phyloP scores from a whole-genome alignment of 208 protist species.

The Trypanosoma congolense region DNA sequence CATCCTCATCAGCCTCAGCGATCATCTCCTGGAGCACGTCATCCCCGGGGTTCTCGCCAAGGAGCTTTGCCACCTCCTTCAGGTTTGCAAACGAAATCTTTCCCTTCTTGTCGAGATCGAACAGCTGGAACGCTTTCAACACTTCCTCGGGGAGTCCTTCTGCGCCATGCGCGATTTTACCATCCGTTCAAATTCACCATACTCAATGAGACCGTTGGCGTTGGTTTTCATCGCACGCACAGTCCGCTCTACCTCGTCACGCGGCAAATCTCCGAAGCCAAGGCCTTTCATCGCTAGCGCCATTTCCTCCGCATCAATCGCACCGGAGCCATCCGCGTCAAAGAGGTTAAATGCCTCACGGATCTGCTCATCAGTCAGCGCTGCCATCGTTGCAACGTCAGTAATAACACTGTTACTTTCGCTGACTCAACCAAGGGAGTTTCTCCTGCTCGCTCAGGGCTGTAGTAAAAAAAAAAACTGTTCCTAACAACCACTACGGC shows the following conservation, averaged over 20 bases:
- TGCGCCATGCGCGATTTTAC: slow-evolving; percentile 89
- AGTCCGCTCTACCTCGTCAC: slow-evolving; percentile 92
- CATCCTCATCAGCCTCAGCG: slow-evolving; percentile 93
- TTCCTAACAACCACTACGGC: too few species aligned
- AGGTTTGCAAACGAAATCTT: slow-evolving; percentile 97
- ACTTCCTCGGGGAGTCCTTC: slow-evolving; percentile 94
- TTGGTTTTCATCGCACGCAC: slow-evolving; percentile 80
- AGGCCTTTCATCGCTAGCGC: slow-evolving; percentile 94
- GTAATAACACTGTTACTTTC: not conserved
- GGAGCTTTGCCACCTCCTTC: slow-evolving; percentile 92
- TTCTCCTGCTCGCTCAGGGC: not conserved
- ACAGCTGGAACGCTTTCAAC: slow-evolving; percentile 94
- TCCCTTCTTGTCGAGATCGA: slow-evolving; percentile 95
- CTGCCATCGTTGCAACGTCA: slow-evolving; percentile 12
- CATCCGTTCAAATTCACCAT: slow-evolving; percentile 87
- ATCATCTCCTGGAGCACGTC: slow-evolving; percentile 98
- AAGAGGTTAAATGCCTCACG: slow-evolving; percentile 98
- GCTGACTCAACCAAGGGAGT: not conserved
- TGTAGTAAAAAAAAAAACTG: too few species aligned
- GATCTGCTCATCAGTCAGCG: slow-evolving; percentile 91
- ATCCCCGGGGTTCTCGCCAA: slow-evolving; percentile 95
- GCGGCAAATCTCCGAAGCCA: slow-evolving; percentile 91
- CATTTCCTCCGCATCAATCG: slow-evolving; percentile 92
- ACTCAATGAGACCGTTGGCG: slow-evolving; percentile 86
- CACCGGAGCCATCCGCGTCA: slow-evolving; percentile 92